phyloP scores from a whole-genome alignment of 768 basidiomycete genomes.

The Kwoniella pini region DNA sequence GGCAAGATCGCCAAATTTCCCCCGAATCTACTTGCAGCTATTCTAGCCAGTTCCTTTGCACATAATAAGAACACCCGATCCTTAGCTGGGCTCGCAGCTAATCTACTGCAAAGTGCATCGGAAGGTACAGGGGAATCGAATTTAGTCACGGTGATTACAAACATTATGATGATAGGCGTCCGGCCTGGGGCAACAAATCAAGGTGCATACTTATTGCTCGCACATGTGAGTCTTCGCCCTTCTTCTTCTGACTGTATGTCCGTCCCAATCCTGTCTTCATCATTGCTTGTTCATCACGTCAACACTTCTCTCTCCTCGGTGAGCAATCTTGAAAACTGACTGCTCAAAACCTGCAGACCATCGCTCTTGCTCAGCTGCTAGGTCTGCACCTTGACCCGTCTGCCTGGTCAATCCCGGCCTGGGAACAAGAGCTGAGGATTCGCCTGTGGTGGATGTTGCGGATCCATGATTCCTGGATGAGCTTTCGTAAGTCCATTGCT shows the following conservation, averaged over 20 bases:
- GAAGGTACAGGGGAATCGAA: slow-evolving; percentile 14
- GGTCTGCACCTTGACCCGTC: slow-evolving; percentile 27
- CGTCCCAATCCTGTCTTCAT: background rate
- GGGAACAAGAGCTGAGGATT: slow-evolving; percentile 27
- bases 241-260: background rate
- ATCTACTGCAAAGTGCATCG: slow-evolving; percentile 1
- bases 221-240: slow-evolving; percentile 18
- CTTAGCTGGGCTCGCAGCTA: slow-evolving; percentile 15
- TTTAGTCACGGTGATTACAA: slow-evolving; percentile 20
- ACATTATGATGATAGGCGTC: slow-evolving; percentile 21
- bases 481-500: slow-evolving; percentile 14
- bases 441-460: slow-evolving; percentile 29
- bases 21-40: slow-evolving; percentile 22
- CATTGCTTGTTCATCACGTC: background rate
- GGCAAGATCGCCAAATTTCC: slow-evolving; percentile 8
- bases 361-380: slow-evolving; percentile 31
- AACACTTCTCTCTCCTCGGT: background rate
- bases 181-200: slow-evolving; percentile 13
- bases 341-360: slow-evolving; percentile 7
- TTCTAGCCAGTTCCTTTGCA: slow-evolving; percentile 17
- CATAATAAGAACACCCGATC: slow-evolving; percentile 22
- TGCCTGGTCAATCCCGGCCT: slow-evolving; percentile 22
- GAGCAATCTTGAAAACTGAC: too few relatives aligned
- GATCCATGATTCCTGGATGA: slow-evolving; percentile 35
- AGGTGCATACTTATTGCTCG: slow-evolving; percentile 19